Percentiles rank a stretch among this genome's conserved stretches.
Conservation (phyloP, 2,329 filamentous ascomycete species). For the Corinectria fuckeliana region DNA sequence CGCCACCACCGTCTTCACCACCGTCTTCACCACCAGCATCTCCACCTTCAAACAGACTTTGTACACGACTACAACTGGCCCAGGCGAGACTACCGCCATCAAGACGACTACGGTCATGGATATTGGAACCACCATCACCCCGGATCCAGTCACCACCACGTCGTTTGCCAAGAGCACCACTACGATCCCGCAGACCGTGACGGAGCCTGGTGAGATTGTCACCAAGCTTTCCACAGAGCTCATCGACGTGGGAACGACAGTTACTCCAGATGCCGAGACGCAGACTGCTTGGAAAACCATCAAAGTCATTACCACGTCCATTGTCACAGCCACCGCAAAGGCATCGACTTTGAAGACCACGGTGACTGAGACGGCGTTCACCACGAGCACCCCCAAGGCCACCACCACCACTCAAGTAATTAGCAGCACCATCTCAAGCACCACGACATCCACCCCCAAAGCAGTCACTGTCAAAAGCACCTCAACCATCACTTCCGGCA, state of each 20-base stretch:
- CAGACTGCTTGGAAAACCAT: constrained; percentile 28
- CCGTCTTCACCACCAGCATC: constrained; percentile 28
- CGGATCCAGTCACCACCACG: constrained; percentile 25
- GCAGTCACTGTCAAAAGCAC: constrained; percentile 29
- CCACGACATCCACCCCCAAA: constrained; percentile 28
- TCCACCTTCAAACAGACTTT: constrained; percentile 24
- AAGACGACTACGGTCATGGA: constrained; percentile 25
- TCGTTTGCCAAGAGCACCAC: constrained; percentile 25
- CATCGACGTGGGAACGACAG: constrained; percentile 41
- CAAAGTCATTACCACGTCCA: constrained; percentile 10
- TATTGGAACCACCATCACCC: constrained; percentile 30
- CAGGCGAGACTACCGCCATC: constrained; percentile 19
- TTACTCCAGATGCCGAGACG: constrained; percentile 40
- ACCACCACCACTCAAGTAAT: constrained; percentile 24
- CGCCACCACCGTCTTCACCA: constrained; percentile 22
- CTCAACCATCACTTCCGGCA: constrained; percentile 24
- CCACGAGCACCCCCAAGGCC: constrained; percentile 34
- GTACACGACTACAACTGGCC: constrained; percentile 19
- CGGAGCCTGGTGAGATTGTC: constrained; percentile 28
- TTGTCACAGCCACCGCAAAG: constrained; percentile 20
- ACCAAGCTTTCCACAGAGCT: constrained; percentile 38
- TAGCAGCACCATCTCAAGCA: constrained; percentile 22
- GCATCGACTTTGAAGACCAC: constrained; percentile 16
- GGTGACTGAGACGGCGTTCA: constrained; percentile 21
- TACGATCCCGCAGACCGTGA: constrained; percentile 18